A percentile compares a stretch with the other conserved stretches of the same genome.
These are phyloP conservation scores for Giardia muris DNA, from an alignment of 208 protist genomes.

Conservation along the genomic window DNA sequence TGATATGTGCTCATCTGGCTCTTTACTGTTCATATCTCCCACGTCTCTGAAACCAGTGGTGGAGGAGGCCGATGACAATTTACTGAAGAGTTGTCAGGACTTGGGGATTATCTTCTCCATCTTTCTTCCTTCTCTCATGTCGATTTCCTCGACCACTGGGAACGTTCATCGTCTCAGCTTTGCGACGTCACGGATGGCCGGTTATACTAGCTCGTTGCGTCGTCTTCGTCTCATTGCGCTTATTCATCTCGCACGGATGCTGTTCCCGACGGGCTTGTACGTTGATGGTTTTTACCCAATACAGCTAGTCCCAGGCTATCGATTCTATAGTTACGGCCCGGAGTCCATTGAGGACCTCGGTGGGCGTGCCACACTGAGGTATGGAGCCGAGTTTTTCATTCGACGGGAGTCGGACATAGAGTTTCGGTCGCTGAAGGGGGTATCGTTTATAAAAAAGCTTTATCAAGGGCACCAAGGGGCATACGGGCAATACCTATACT, in stretches of 20 bases:
- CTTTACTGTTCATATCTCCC: too few species aligned
- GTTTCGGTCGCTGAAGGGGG: neutral
- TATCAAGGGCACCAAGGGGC: neutral
- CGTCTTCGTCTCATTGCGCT: neutral
- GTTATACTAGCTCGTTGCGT: neutral
- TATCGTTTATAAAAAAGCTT: neutral
- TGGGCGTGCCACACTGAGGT: neutral
- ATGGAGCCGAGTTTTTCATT: neutral
- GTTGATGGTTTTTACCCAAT: slow-evolving; percentile 2
- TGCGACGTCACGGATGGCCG: neutral
- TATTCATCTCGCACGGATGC: neutral
- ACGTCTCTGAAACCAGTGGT: too few species aligned
- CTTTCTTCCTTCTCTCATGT: neutral
- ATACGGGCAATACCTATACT: neutral
- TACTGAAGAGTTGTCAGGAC: neutral
- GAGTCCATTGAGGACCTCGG: neutral
- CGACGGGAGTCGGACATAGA: neutral
- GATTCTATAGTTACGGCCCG: neutral
- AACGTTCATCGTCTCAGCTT: neutral
- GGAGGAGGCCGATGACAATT: too few species aligned
- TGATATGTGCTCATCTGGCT: too few species aligned
- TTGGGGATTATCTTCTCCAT: neutral
- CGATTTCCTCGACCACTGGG: neutral
- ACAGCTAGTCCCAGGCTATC: neutral
- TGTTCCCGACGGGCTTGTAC: neutral